phyloP scores from a whole-genome alignment of 2,329 filamentous ascomycete species.

The Phaeosphaeria sp. region DNA sequence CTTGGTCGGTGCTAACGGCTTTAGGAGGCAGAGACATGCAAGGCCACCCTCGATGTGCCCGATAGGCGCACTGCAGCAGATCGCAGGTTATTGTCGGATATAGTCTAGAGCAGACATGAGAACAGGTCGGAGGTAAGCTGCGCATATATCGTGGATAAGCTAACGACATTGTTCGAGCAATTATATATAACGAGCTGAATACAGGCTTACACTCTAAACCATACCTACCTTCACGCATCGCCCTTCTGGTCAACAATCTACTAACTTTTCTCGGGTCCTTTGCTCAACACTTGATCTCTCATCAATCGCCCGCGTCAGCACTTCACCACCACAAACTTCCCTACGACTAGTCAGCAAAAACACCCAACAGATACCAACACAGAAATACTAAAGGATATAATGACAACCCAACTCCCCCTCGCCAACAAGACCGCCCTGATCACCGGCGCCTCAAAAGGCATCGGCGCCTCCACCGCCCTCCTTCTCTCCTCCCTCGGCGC shows the following conservation, averaged over 20 bases:
- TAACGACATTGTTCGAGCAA: background rate
- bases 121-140: background rate
- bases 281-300: too few species aligned
- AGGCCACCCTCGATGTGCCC: background rate
- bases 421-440: constrained; percentile 37
- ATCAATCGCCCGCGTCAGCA: too few species aligned
- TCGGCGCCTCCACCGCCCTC: constrained; percentile 38
- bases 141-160: background rate
- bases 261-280: background rate
- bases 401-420: constrained; percentile 21
- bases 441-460: constrained; percentile 38
- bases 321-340: too few species aligned
- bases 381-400: too few species aligned
- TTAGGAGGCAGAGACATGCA: background rate
- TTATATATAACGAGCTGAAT: background rate
- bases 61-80: background rate
- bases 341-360: too few species aligned
- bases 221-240: constrained; percentile 14
- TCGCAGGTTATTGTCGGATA: background rate
- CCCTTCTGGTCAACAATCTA: too few species aligned
- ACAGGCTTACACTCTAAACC: background rate
- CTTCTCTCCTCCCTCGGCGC: constrained; percentile 53
- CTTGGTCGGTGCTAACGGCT: background rate
- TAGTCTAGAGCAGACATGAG: background rate
- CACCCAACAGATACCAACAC: too few species aligned